These are phyloP conservation scores for Puccinia novopanici DNA, from an alignment of 1,284 basidiomycete species.

Conservation along the genomic window DNA sequence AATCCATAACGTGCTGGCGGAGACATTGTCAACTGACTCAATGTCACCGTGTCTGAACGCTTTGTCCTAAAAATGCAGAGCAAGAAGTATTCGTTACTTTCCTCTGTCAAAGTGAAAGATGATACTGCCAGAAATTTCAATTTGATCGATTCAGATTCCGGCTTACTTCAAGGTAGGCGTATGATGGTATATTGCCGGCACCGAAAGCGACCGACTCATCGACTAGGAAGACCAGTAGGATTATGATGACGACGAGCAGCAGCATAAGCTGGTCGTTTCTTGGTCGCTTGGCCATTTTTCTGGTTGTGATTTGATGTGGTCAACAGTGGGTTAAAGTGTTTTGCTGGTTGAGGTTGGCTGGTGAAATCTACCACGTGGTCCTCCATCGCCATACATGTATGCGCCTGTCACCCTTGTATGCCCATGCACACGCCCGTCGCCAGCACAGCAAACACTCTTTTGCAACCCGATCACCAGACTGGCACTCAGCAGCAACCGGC, in stretches of 20 bases:
- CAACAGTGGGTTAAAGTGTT: not conserved
- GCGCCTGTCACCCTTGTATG: not conserved
- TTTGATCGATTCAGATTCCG: not conserved
- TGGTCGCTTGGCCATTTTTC: not conserved
- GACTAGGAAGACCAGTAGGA: slow-evolving; percentile 44
- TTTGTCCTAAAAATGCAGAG: slow-evolving; percentile 23
- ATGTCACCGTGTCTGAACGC: slow-evolving; percentile 56
- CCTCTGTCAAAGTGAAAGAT: not conserved
- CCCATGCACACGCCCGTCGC: not conserved
- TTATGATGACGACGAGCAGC: slow-evolving; percentile 22
- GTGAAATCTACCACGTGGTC: not conserved
- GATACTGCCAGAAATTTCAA: not conserved
- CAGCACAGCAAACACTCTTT: not conserved
- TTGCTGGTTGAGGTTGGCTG: not conserved
- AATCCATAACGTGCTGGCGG: not conserved
- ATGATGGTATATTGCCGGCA: slow-evolving; percentile 56
- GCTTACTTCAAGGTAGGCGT: slow-evolving; percentile 53
- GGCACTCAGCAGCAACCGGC: not conserved
- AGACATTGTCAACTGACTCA: slow-evolving; percentile 41
- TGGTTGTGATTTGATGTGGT: not conserved
- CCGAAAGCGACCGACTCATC: slow-evolving; percentile 51
- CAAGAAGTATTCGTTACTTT: not conserved
- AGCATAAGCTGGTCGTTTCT: not conserved
- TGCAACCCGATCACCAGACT: too few relatives aligned
- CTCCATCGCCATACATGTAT: slow-evolving; percentile 21